phyloP scores from a whole-genome alignment of 1,284 basidiomycete species.

The Retiboletus fuscus region DNA sequence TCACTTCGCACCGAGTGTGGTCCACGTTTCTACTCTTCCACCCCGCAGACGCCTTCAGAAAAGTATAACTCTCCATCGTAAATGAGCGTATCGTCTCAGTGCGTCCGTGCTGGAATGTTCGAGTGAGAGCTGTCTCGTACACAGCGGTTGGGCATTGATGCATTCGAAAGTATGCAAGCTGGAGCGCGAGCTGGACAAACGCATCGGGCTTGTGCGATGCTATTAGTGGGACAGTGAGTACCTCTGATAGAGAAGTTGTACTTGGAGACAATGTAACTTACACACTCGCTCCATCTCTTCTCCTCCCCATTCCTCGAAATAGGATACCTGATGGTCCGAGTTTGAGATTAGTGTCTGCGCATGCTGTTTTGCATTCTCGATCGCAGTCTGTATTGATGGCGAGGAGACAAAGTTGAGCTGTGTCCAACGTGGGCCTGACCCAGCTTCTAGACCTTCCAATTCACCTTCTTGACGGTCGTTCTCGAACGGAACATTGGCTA shows the following conservation, averaged over 20 bases:
- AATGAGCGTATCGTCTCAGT: conserved; percentile 93
- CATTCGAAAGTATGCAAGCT: conserved; percentile 90
- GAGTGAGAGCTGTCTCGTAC: conserved; percentile 94
- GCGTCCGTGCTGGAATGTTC: conserved; percentile 90
- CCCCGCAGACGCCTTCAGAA: conserved; percentile 54
- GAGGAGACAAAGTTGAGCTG: conserved; percentile 85
- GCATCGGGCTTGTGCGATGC: conserved; percentile 88
- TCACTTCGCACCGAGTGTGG: conserved; percentile 28
- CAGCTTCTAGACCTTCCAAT: conserved; percentile 25
- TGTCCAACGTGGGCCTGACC: conserved; percentile 59
- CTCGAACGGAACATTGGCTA: conserved; percentile 31
- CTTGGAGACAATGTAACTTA: conserved; percentile 50
- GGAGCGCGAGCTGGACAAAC: conserved; percentile 93
- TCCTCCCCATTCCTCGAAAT: conserved; percentile 88
- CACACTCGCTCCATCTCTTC: conserved; percentile 91
- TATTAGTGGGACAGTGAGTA: conserved; percentile 44
- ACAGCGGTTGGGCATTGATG: conserved; percentile 87
- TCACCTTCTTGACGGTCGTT: conserved; percentile 18
- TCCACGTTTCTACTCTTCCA: conserved; percentile 31
- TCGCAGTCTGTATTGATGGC: conserved; percentile 68
- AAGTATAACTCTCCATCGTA: conserved; percentile 81
- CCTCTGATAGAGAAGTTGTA: neutral
- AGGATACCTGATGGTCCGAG: conserved; percentile 87
- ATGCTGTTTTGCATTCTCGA: conserved; percentile 67
- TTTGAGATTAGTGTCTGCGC: conserved; percentile 77